Evolutionary conservation across 208 protist species (phyloP).

Genomic region (Trypanosoma congolense): DNA sequence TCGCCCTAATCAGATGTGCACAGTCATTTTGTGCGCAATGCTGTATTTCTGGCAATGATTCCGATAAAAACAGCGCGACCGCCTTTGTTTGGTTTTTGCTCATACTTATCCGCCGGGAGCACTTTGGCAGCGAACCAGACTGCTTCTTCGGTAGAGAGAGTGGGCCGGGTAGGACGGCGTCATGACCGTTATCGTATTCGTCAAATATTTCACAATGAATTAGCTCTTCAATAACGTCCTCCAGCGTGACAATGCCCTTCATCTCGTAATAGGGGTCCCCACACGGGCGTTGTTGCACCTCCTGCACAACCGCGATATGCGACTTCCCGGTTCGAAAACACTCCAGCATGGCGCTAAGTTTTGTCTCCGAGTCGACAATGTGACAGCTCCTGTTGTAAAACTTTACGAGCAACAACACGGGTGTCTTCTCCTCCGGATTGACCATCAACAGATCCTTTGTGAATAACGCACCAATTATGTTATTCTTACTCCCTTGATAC

Average conservation of each 20-base stretch:
- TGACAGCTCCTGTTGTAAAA: constrained; percentile 92
- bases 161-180: constrained; percentile 7
- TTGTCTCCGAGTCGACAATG: constrained; percentile 84
- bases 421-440: constrained; percentile 91
- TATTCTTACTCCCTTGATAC: constrained; percentile 87
- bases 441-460: constrained; percentile 93
- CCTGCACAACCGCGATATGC: constrained; percentile 92
- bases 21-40: constrained; percentile 34
- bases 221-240: constrained; percentile 97
- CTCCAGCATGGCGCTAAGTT: constrained; percentile 93
- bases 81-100: constrained; percentile 83
- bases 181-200: constrained; percentile 90
- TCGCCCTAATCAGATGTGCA: constrained; percentile 39
- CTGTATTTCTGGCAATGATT: constrained; percentile 69
- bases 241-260: constrained; percentile 94
- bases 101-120: constrained; percentile 63
- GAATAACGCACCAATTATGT: constrained; percentile 90
- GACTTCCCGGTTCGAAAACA: constrained; percentile 91
- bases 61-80: constrained; percentile 73
- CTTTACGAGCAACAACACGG: constrained; percentile 88
- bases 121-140: constrained; percentile 73
- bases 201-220: constrained; percentile 97
- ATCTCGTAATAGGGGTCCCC: constrained; percentile 94
- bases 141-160: constrained; percentile 36
- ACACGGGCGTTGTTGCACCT: constrained; percentile 81